A percentile compares a stretch with the other conserved stretches of the same genome.
phyloP scores from a whole-genome alignment of 148 eudicot genomes.

The Chenopodium formosanum region DNA sequence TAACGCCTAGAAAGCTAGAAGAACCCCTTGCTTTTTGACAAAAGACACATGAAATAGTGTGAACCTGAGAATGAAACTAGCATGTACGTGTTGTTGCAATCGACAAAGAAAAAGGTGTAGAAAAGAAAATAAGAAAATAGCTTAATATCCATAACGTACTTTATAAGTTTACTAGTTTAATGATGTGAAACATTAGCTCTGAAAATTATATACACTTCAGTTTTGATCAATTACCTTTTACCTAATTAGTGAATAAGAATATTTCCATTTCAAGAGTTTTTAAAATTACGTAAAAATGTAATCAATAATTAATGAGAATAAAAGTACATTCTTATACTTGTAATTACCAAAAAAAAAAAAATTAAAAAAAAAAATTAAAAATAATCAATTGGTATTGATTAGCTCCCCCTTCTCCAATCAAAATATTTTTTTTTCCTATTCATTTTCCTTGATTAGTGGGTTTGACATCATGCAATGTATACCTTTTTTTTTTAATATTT shows the following conservation, averaged over 20 bases:
- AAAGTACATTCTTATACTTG: no score
- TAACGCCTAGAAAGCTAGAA: not conserved
- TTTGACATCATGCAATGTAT: not conserved
- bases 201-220: not conserved
- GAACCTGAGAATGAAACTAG: not conserved
- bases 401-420: not conserved
- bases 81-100: not conserved
- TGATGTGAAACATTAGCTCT: not conserved
- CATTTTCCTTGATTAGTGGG: not conserved
- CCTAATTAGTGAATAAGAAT: not conserved
- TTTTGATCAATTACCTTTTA: not conserved
- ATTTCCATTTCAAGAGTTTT: not conserved
- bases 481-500: not conserved
- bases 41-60: not conserved
- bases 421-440: not conserved
- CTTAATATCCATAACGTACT: not conserved
- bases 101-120: not conserved
- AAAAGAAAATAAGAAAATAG: not conserved
- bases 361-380: no score
- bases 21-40: not conserved
- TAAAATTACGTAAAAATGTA: not conserved
- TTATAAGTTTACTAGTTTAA: not conserved
- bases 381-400: not conserved
- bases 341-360: no score
- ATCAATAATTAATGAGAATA: no score